Conservation (phyloP, 2,329 filamentous ascomycete genomes). For the Curvularia eragrostidis region DNA sequence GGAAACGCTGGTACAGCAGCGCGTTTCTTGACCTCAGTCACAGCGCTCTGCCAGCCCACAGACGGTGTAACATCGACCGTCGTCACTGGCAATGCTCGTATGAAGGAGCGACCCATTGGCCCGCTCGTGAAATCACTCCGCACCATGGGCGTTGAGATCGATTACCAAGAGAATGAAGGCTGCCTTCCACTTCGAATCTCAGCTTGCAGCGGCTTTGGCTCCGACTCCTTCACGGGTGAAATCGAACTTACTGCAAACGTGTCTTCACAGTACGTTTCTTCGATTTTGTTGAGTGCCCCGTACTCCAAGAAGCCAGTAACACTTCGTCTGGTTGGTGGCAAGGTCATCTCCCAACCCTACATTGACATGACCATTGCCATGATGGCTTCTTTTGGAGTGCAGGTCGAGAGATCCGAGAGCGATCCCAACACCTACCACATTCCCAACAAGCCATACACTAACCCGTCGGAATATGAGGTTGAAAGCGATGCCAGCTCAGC, state of each 20-base stretch:
- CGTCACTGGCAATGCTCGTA: slow-evolving; percentile 90
- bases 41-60: slow-evolving; percentile 77
- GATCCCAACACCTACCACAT: slow-evolving; percentile 95
- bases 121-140: slow-evolving; percentile 89
- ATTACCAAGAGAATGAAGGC: slow-evolving; percentile 82
- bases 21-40: slow-evolving; percentile 90
- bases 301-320: slow-evolving; percentile 96
- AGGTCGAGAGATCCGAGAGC: slow-evolving; percentile 75
- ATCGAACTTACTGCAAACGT: slow-evolving; percentile 95
- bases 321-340: slow-evolving; percentile 88
- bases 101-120: slow-evolving; percentile 95
- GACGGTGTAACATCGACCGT: slow-evolving; percentile 70
- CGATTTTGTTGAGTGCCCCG: slow-evolving; percentile 93
- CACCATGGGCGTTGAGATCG: slow-evolving; percentile 83
- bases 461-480: slow-evolving; percentile 84
- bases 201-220: slow-evolving; percentile 65
- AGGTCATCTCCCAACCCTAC: slow-evolving; percentile 94
- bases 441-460: slow-evolving; percentile 81
- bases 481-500: slow-evolving; percentile 98
- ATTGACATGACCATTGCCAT: slow-evolving; percentile 99
- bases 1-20: slow-evolving; percentile 97
- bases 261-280: slow-evolving; percentile 99
- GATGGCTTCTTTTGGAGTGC: slow-evolving; percentile 91
- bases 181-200: slow-evolving; percentile 85
- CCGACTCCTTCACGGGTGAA: slow-evolving; percentile 73